Base-by-base conservation (phyloP, 2,329 filamentous ascomycete genomes). In the Aspergillus fumigatiaffinis region DNA sequence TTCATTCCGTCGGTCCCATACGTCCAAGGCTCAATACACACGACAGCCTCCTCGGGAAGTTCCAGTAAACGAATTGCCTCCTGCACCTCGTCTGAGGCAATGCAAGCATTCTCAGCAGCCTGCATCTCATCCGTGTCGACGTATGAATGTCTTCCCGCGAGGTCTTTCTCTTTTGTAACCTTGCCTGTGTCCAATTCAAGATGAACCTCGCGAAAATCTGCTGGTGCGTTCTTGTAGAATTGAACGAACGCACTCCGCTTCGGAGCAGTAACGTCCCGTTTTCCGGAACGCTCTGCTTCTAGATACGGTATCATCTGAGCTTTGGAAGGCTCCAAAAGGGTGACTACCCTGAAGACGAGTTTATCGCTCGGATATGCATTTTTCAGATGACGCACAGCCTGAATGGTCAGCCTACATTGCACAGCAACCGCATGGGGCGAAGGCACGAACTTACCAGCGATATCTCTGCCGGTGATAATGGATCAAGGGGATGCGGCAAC, bases 1-100 rank as follows among this genome's bases (percentile, higher is more conserved):
- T 79, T 79, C 71, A 80, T 76, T 0, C 81, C 82, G 64, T 84
- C 66, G 3, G 66, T 64, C 2, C 61, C 82, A 66, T 84, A 85
- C 1, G 81, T 76, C 82, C 82, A 85, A 0, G 82, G 76, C 61
- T 85, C 82, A 41, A 82, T 75, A 3, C 79, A 72, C 1, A 82
- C 78, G 0, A 69, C 72, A 0, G 79, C 73, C 1, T 72, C 77
- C 4, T 70, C 60, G 0, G 82, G 81, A 0, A 85, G 66, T 0
- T 79, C 62, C 3, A 83, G 67, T 1, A 61, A 62, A 14, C 58
- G 44, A 6, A 69, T 64, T 17, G 79, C 77, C 0, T 68, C 69
- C 61, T 82, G 75, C 0, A 85, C 75, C 17, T 66, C 54, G 0
- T 61, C 35, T 47, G 83, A 73, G 0, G 69, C 73, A 20, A 80